Percentiles rank a stretch among this genome's conserved stretches.
Conservation (phyloP, 2,329 filamentous ascomycete genomes). For the Chaetomiaceae sp. region DNA sequence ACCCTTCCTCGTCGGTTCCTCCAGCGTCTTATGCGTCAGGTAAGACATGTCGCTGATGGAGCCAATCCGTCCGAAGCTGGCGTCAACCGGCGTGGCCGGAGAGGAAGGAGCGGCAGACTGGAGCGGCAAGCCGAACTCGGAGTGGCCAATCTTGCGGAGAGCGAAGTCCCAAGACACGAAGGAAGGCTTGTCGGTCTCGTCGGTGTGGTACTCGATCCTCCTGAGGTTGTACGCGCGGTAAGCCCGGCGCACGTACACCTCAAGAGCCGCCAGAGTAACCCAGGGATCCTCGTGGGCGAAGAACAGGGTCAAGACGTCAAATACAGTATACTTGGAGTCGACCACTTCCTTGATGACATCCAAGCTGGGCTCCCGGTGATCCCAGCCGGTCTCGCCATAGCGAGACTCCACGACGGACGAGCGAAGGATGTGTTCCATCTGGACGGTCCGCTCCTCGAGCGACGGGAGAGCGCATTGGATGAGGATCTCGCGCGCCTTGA, state of each 20-base stretch:
- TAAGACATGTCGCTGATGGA: slow-evolving; percentile 98
- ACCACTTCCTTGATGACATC: slow-evolving; percentile 95
- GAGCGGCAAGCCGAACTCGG: slow-evolving; percentile 78
- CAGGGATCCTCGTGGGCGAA: slow-evolving; percentile 91
- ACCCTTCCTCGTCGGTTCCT: slow-evolving; percentile 81
- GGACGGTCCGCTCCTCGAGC: slow-evolving; percentile 84
- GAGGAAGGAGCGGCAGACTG: slow-evolving; percentile 77
- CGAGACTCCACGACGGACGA: slow-evolving; percentile 94
- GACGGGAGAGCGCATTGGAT: slow-evolving; percentile 97
- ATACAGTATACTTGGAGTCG: slow-evolving; percentile 97
- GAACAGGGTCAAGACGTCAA: slow-evolving; percentile 91
- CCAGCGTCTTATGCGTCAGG: slow-evolving; percentile 62
- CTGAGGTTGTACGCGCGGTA: slow-evolving; percentile 95
- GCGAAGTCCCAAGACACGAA: slow-evolving; percentile 95
- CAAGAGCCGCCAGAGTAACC: slow-evolving; percentile 87
- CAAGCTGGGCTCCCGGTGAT: slow-evolving; percentile 85
- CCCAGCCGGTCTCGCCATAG: slow-evolving; percentile 95
- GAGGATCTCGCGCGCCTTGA: slow-evolving; percentile 94
- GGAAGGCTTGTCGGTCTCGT: slow-evolving; percentile 60
- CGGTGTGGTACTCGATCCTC: slow-evolving; percentile 78
- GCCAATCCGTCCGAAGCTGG: slow-evolving; percentile 71
- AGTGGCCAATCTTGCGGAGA: slow-evolving; percentile 85
- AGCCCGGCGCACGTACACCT: slow-evolving; percentile 92
- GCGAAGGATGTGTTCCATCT: slow-evolving; percentile 98
- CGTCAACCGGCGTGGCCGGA: slow-evolving; percentile 66